These are phyloP conservation scores for Thelephora ganbajun DNA, from an alignment of 768 basidiomycete species.

Conservation along the genomic window DNA sequence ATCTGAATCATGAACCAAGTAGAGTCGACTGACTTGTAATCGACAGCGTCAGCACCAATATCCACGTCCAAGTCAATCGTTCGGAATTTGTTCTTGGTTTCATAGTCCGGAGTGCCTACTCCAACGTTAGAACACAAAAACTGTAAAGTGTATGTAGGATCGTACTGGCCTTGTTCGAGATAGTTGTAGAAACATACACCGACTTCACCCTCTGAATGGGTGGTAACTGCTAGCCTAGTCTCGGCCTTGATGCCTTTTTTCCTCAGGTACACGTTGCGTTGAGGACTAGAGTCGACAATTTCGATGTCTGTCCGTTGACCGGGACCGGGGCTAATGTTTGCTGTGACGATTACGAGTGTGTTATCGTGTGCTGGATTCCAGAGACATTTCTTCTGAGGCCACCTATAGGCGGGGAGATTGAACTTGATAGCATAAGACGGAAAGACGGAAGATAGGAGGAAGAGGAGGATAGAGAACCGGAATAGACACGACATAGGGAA, in stretches of 20 bases:
- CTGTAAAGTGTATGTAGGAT: not conserved
- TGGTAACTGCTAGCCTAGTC: slow-evolving; percentile 85
- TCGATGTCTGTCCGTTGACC: slow-evolving; percentile 87
- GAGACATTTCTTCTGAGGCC: slow-evolving; percentile 75
- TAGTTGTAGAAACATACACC: slow-evolving; percentile 91
- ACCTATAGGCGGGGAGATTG: slow-evolving; percentile 50
- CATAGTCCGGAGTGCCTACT: slow-evolving; percentile 27
- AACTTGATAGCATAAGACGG: slow-evolving; percentile 70
- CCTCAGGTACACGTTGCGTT: slow-evolving; percentile 80
- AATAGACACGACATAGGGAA: no score
- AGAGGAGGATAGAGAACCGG: slow-evolving; percentile 15
- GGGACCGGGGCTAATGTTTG: slow-evolving; percentile 68
- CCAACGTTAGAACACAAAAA: not conserved
- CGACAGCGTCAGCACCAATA: slow-evolving; percentile 95
- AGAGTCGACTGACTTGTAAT: slow-evolving; percentile 66
- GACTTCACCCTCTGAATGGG: slow-evolving; percentile 86
- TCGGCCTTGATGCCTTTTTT: slow-evolving; percentile 84
- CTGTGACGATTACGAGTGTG: slow-evolving; percentile 89
- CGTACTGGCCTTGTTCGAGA: slow-evolving; percentile 53
- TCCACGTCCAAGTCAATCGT: slow-evolving; percentile 91
- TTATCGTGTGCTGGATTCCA: slow-evolving; percentile 88
- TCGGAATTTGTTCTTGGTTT: slow-evolving; percentile 38
- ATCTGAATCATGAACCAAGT: slow-evolving; percentile 1
- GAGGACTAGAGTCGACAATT: slow-evolving; percentile 77
- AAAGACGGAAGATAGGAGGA: slow-evolving; percentile 15